These are phyloP conservation scores for Tylopilus sp. DNA, from an alignment of 768 basidiomycete species.

Conservation along the genomic window DNA sequence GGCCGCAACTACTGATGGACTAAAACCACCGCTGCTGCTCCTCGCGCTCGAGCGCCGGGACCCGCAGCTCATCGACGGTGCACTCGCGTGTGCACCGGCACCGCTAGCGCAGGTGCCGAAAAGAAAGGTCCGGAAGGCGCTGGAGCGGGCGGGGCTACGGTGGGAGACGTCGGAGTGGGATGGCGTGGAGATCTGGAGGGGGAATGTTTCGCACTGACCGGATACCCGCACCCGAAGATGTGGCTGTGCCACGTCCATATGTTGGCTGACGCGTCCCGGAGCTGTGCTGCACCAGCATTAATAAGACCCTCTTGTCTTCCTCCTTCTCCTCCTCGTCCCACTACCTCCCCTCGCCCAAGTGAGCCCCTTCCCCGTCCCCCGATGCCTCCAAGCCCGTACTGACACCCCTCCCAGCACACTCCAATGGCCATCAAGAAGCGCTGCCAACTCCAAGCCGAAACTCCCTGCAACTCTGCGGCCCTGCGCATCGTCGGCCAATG, in stretches of 20 bases:
- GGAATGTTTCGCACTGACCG: background rate
- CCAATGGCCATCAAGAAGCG: conserved; percentile 83
- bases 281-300: conserved; percentile 26
- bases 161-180: conserved; percentile 78
- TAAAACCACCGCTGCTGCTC: conserved; percentile 27
- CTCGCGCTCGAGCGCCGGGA: conserved; percentile 76
- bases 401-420: background rate
- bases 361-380: background rate
- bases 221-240: background rate
- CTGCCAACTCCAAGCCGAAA: conserved; percentile 62
- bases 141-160: conserved; percentile 52
- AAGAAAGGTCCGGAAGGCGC: conserved; percentile 55
- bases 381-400: background rate
- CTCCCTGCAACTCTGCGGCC: conserved; percentile 68
- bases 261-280: conserved; percentile 31
- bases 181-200: conserved; percentile 74
- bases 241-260: conserved; percentile 20
- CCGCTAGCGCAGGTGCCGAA: conserved; percentile 53
- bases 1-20: conserved; percentile 25
- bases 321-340: background rate
- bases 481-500: conserved; percentile 85
- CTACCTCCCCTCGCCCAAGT: background rate
- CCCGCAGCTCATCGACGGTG: conserved; percentile 54
- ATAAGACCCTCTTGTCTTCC: conserved; percentile 15
- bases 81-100: conserved; percentile 62